Evolutionary conservation across 2,329 filamentous ascomycete species (phyloP), one percentile per base, ranked within the genome.

Genomic region (Lachnum nothofagi): DNA sequence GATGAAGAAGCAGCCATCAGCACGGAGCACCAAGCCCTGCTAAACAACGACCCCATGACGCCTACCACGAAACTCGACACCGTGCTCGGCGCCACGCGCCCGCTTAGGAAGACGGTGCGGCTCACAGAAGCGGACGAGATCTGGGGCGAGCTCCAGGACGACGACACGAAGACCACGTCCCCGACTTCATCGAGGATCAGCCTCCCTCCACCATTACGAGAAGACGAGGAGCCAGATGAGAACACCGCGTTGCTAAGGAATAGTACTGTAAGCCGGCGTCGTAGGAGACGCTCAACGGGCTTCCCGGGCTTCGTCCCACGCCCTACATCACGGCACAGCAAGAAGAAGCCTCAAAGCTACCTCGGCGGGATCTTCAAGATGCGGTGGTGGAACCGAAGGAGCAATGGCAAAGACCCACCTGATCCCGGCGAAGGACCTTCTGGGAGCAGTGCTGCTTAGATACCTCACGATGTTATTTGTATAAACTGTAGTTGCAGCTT

Each of bases 81-180:
- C 1, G 57, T 65, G 3, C 54, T 65, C 7, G 60, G 58, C 14
- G 59, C 58, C 10, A 63, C 61, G 7, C 46, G 57, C 12, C 44
- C 59, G 23, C 54, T 63, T 1, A 58, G 62, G 14, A 65, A 64
- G 42, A 54, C 49, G 1, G 57, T 61, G 17, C 56, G 60, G 4
- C 42, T 64, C 16, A 74, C 80, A 48, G 86, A 93, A 63, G 79
- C 80, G 1, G 82, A 82, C 29, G 87, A 93, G 59, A 93, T 95
- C 25, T 95, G 89, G 90, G 86, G 83, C 48, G 89, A 94, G 65
- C 75, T 95, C 12, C 85, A 93, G 62, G 90, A 95, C 60, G 81
- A 85, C 34, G 77, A 80, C 33, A 51, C 64, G 4, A 62, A 59
- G 46, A 37, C 17, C 4, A 51, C 55, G 10, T 55, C 60, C 16